These are phyloP conservation scores for Pleurotus salmoneostramineus DNA, from an alignment of 768 basidiomycete species.

Conservation along the genomic window DNA sequence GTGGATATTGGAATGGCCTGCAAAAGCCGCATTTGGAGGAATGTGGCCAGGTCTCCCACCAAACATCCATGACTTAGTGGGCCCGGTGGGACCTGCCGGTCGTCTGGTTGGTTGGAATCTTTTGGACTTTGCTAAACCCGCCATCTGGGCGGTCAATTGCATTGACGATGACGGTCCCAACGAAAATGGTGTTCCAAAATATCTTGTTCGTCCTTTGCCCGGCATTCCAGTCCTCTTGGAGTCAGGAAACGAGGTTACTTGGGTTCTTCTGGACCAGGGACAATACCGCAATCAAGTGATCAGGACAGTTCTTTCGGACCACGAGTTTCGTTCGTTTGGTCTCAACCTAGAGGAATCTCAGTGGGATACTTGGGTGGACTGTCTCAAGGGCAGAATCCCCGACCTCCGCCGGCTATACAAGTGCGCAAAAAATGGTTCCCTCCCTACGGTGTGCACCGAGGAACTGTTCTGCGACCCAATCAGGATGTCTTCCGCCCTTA, in stretches of 20 bases:
- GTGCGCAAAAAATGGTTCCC: too few species aligned
- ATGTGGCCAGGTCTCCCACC: constrained; percentile 17
- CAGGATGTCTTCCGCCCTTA: too few species aligned
- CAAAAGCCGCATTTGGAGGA: constrained; percentile 13
- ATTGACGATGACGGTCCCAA: not conserved
- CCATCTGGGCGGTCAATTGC: not conserved
- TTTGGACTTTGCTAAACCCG: not conserved
- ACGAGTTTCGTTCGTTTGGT: too few species aligned
- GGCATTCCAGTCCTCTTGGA: not conserved
- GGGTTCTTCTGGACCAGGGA: not conserved
- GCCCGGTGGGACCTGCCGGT: not conserved
- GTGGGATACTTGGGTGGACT: too few species aligned
- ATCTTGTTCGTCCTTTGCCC: not conserved
- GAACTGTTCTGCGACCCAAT: too few species aligned
- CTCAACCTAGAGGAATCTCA: too few species aligned
- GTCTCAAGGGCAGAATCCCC: too few species aligned
- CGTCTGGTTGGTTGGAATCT: not conserved
- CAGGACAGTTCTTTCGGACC: too few species aligned
- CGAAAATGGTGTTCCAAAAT: not conserved
- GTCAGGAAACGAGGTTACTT: not conserved
- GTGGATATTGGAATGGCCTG: constrained; percentile 23
- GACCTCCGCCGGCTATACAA: too few species aligned
- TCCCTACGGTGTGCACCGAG: too few species aligned
- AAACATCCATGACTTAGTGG: not conserved
- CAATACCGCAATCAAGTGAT: not conserved